Evolutionary conservation across 768 basidiomycete genomes (phyloP).

Genomic region (Tephrocybe sp.): DNA sequence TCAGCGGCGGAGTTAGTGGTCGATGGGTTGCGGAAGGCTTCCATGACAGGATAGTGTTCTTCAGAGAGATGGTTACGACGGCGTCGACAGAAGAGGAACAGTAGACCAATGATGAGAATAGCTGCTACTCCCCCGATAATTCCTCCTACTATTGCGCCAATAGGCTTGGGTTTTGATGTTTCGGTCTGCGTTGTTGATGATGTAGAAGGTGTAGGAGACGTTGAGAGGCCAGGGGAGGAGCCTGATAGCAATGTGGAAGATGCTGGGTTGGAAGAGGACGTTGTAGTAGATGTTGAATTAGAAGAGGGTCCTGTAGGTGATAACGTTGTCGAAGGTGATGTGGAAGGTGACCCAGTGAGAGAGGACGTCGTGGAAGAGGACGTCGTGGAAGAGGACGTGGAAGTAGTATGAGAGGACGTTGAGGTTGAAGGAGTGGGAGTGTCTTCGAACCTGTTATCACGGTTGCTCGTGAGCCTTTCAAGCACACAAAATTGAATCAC

Average conservation of each 20-base stretch:
- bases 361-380: not conserved
- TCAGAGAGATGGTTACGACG: no score
- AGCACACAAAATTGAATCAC: not conserved
- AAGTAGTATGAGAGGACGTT: not conserved
- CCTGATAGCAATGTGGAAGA: not conserved
- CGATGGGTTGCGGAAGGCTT: no score
- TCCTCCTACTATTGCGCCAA: slow-evolving; percentile 11
- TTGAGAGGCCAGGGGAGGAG: not conserved
- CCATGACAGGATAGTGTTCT: no score
- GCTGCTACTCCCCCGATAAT: slow-evolving; percentile 9
- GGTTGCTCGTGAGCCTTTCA: not conserved
- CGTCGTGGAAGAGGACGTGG: not conserved
- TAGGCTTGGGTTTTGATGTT: not conserved
- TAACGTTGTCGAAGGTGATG: not conserved
- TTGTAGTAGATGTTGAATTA: not conserved
- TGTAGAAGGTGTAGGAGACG: not conserved
- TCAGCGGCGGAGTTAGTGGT: no score
- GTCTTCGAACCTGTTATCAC: slow-evolving; percentile 10
- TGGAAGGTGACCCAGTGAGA: not conserved
- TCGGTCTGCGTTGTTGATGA: not conserved
- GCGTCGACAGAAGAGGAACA: slow-evolving; percentile 1
- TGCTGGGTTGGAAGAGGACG: not conserved
- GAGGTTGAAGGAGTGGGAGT: not conserved
- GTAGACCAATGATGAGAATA: slow-evolving; percentile 2
- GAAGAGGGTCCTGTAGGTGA: not conserved